Conservation (phyloP, 1,284 basidiomycete genomes). For the Moesziomyces sp. region DNA sequence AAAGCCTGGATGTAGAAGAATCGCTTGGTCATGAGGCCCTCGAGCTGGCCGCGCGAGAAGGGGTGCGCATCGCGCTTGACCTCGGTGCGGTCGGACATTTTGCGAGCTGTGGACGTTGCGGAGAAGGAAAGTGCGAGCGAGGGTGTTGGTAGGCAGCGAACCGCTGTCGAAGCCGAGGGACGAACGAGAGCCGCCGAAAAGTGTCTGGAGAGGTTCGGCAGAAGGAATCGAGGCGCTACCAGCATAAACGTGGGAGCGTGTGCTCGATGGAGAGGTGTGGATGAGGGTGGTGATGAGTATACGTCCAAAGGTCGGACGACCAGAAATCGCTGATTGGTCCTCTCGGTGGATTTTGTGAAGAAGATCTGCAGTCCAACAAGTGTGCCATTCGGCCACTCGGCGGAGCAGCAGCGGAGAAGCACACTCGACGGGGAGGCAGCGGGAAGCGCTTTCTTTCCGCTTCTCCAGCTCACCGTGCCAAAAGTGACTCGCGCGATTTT, state of each 20-base stretch:
- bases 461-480: background rate
- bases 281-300: constrained; percentile 2
- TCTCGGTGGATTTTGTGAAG: too few relatives aligned
- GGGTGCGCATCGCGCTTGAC: constrained; percentile 74
- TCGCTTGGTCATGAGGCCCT: constrained; percentile 85
- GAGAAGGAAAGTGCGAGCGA: background rate
- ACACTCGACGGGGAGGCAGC: background rate
- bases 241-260: constrained; percentile 20
- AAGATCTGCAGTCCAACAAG: too few relatives aligned
- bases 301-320: background rate
- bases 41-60: constrained; percentile 88
- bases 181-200: constrained; percentile 25
- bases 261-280: background rate
- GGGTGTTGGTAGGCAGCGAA: background rate
- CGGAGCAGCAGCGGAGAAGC: too few relatives aligned
- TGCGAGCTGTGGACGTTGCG: constrained; percentile 11
- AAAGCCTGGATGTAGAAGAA: constrained; percentile 99
- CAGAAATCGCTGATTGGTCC: background rate
- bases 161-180: background rate
- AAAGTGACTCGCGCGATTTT: background rate
- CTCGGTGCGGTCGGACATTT: constrained; percentile 44
- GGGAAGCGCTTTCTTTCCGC: constrained; percentile 1
- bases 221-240: constrained; percentile 29
- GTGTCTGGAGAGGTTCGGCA: constrained; percentile 22
- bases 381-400: too few relatives aligned